A percentile compares a stretch with the other conserved stretches of the same genome.
These are phyloP conservation scores for Ophiostoma himal-ulmi DNA, from an alignment of 2,329 filamentous ascomycete species.

Conservation along the genomic window DNA sequence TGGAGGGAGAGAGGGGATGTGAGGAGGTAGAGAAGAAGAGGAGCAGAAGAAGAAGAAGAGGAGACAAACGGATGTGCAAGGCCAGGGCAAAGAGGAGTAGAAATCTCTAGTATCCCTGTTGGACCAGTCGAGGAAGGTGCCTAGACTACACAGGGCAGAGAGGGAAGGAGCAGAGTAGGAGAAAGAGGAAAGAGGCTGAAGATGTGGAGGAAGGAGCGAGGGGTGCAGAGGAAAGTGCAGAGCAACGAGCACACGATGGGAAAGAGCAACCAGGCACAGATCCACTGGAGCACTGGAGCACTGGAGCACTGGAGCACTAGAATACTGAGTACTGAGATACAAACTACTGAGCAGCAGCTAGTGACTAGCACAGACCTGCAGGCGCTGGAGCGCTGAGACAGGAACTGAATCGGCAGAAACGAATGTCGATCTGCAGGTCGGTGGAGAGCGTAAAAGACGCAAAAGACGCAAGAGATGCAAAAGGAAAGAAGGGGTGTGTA, in stretches of 20 bases:
- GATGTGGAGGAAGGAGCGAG: constrained; percentile 8
- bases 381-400: constrained; percentile 12
- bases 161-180: not conserved
- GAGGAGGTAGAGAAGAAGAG: constrained; percentile 4
- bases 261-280: not conserved
- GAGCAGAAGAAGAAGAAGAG: not conserved
- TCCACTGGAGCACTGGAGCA: not conserved
- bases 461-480: not conserved
- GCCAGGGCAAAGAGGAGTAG: constrained; percentile 7
- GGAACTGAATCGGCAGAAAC: constrained; percentile 11
- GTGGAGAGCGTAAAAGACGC: constrained; percentile 2
- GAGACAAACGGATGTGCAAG: not conserved
- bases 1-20: constrained; percentile 10
- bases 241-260: constrained; percentile 1
- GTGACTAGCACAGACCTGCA: not conserved
- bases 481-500: not conserved
- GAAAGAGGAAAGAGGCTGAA: constrained; percentile 15
- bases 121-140: not conserved
- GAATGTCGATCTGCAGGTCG: constrained; percentile 13
- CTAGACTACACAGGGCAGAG: not conserved
- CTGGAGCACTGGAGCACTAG: too few relatives aligned
- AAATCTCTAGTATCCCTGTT: not conserved
- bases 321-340: not conserved
- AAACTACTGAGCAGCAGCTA: not conserved
- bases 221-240: not conserved